These are phyloP conservation scores for Pouteria campechiana DNA, from an alignment of 179 eudicot species.

Conservation along the genomic window DNA sequence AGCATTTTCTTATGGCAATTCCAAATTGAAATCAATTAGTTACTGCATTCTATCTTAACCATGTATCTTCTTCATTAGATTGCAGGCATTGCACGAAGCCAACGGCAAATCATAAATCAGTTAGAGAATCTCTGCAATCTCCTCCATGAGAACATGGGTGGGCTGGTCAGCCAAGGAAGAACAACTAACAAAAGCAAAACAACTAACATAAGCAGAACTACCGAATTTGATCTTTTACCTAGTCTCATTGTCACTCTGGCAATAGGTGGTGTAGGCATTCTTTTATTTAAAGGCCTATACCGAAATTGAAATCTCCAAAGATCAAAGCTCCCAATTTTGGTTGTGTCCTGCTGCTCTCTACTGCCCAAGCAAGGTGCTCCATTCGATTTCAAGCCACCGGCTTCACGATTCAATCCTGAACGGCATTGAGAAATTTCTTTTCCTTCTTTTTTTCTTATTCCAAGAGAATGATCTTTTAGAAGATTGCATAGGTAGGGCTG, in stretches of 20 bases:
- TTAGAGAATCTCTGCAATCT: slow-evolving; percentile 60
- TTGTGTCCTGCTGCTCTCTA: no score
- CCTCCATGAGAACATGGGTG: slow-evolving; percentile 45
- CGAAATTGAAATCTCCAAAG: slow-evolving; percentile 30
- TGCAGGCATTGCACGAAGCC: slow-evolving; percentile 50
- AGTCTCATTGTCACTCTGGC: slow-evolving; percentile 37
- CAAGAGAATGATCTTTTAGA: no score
- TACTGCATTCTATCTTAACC: background rate
- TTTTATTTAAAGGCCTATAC: slow-evolving; percentile 50
- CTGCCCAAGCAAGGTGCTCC: no score
- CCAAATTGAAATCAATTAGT: background rate
- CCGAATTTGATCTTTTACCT: slow-evolving; percentile 23
- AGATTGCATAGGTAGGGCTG: no score
- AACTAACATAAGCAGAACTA: no score
- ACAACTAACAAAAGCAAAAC: slow-evolving; percentile 18
- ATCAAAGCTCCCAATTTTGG: no score
- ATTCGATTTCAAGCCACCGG: no score
- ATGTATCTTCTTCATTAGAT: slow-evolving; percentile 21
- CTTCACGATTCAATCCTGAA: no score
- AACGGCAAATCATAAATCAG: slow-evolving; percentile 79
- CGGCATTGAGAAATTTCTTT: no score
- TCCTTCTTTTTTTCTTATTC: no score
- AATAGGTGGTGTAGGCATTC: slow-evolving; percentile 59
- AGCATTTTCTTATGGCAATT: background rate
- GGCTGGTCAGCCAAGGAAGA: slow-evolving; percentile 24